Percentiles rank a stretch among this genome's conserved stretches.
phyloP scores from a whole-genome alignment of 768 basidiomycete genomes.

The Panellus pusillus region DNA sequence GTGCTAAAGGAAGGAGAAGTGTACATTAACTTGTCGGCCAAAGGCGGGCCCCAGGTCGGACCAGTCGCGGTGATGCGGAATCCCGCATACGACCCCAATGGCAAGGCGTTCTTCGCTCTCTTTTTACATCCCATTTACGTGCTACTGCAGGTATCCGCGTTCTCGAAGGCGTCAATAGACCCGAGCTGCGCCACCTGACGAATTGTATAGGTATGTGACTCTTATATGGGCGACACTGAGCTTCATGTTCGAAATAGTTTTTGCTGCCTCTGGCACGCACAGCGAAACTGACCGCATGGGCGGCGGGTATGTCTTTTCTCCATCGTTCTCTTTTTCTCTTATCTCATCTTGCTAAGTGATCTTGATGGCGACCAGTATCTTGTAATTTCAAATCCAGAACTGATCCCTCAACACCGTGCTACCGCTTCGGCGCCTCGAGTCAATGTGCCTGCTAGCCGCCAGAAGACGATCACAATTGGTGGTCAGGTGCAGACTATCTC shows the following conservation, averaged over 20 bases:
- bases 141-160: constrained; percentile 17
- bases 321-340: neutral
- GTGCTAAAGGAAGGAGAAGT: constrained; percentile 24
- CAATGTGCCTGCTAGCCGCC: neutral
- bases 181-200: constrained; percentile 13
- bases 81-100: constrained; percentile 23
- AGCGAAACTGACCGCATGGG: constrained; percentile 26
- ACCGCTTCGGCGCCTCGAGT: neutral
- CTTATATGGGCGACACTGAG: neutral
- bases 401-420: constrained; percentile 16
- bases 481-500: constrained; percentile 1
- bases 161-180: constrained; percentile 21
- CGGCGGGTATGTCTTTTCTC: constrained; percentile 19
- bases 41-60: constrained; percentile 19
- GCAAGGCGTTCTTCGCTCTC: neutral
- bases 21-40: constrained; percentile 22
- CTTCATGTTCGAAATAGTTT: constrained; percentile 20
- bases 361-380: constrained; percentile 28
- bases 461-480: constrained; percentile 1
- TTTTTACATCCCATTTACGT: neutral
- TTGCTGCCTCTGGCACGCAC: constrained; percentile 17
- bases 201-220: constrained; percentile 22
- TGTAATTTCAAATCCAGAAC: constrained; percentile 14
- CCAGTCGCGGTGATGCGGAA: constrained; percentile 19
- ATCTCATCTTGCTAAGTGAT: constrained; percentile 10